phyloP scores from a whole-genome alignment of 2,329 filamentous ascomycete genomes.

The Colletotrichum plurivorum region DNA sequence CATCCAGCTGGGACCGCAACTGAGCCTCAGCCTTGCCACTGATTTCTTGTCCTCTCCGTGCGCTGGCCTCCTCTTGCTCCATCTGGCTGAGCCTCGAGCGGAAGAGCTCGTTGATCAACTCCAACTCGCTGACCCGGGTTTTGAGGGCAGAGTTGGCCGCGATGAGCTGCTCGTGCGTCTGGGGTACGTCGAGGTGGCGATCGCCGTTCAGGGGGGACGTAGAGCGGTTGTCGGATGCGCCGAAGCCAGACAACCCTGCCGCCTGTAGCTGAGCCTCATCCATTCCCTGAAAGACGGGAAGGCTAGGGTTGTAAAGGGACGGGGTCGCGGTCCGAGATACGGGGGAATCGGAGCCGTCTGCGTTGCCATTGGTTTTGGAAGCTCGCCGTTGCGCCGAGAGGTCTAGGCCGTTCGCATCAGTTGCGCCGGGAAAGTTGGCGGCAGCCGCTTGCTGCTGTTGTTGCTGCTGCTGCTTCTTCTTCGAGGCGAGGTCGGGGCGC shows the following conservation, averaged over 20 bases:
- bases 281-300: conserved; percentile 86
- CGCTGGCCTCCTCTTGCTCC: conserved; percentile 81
- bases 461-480: conserved; percentile 78
- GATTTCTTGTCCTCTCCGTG: conserved; percentile 72
- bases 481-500: conserved; percentile 82
- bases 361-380: conserved; percentile 80
- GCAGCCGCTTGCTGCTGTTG: conserved; percentile 51
- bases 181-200: conserved; percentile 77
- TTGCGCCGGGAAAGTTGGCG: conserved; percentile 55
- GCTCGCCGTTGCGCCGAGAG: conserved; percentile 70
- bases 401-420: conserved; percentile 73
- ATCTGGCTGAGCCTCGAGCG: conserved; percentile 83
- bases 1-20: conserved; percentile 69
- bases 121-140: conserved; percentile 93
- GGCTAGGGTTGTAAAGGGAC: conserved; percentile 79
- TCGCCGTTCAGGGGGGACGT: conserved; percentile 68
- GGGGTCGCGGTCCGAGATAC: conserved; percentile 86
- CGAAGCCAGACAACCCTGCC: conserved; percentile 64
- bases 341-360: conserved; percentile 83
- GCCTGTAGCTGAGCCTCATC: conserved; percentile 77
- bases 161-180: conserved; percentile 84
- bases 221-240: conserved; percentile 67
- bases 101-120: conserved; percentile 92
- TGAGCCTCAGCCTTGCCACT: conserved; percentile 69
- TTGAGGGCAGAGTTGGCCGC: conserved; percentile 89